Evolutionary conservation across 2,329 filamentous ascomycete genomes (phyloP), one percentile per base, ranked within the genome.

Genomic region (Aureobasidium zeae): DNA sequence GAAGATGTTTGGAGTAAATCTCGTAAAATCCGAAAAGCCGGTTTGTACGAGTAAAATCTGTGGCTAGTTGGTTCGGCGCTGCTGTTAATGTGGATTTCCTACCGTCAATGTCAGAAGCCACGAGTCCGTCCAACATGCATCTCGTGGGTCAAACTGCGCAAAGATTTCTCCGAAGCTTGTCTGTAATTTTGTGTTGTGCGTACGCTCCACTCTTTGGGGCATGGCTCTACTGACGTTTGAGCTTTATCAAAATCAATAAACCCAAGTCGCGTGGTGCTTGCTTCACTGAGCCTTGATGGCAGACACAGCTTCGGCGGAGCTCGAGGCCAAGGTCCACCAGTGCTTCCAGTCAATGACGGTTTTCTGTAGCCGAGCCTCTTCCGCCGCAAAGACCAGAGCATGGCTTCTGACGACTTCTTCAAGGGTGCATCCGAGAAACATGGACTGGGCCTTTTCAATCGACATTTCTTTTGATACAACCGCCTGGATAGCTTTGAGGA

Each of bases 381-480:
- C 91, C 0, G 89, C 91, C 17, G 86, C 88, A 68, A 95, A 98
- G 0, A 95, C 89, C 64, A 91, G 76, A 2, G 84, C 88, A 65
- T 96, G 91, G 56, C 86, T 94, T 36, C 83, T 73, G n/a, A 96
- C 73, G 1, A 83, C 77, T 57, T 96, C 91, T 45, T 94, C 86
- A 6, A 94, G 65, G 10, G 81, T 83, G 63, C 86, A 94, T 0
- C 86, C 87, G 19, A 96, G 70, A 57, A 81, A 77, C 55, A 79
- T 69, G 46, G 71, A 70, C 70, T 96, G 89, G 2, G 88, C 88
- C 49, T 73, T 73, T 29, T 72, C 66, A 1, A 83, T 81, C 20
- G 68, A 63, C 76, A 80, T 77, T 0, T 71, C 74, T 47, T 77
- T 70, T 49, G 79, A 81, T 61, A 87, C 83, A 32, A 94, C 86